Base-by-base conservation (phyloP, 257 asterid species). In the Rauvolfia tetraphylla region DNA sequence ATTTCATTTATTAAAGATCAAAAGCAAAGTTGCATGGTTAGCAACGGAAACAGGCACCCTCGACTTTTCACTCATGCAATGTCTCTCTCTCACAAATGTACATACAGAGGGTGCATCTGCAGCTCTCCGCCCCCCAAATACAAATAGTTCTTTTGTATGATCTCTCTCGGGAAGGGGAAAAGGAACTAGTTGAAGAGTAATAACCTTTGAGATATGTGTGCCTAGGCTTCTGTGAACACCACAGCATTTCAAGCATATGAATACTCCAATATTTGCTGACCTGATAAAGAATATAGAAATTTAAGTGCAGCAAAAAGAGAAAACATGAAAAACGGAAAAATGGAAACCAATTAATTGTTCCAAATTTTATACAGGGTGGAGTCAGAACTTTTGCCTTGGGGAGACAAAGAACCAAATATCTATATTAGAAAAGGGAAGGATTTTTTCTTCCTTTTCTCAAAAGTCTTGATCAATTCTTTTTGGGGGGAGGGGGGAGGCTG, bases 181-280 rank as follows among this genome's bases (percentile, higher is more conserved):
- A 72, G 48, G 49, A 56, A 56, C 70, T 34, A 42, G 22, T 46
- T 69, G 62, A 44, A 70, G 59, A 70, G 76, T 73, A 53, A 39
- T 83, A 80, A 91, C 99, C 95, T 95, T 95, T 9, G 99, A 95
- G 67, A 95, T 84, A 80, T 93, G 97, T 46, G 97, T 85, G 22
- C 98, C 98, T 44, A 95, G 97, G 92, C 97, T 89, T 87, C 98
- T 86, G 89, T 95, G 99, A 65, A 90, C 93, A 54, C 99, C 96
- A 69, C 96, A 95, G 85, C 99, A 95, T 84, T 95, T 95, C 84
- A 95, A 87, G 89, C 99, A 95, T 82, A 95, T 87, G 81, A 95
- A 95, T 25, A 95, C 99, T 70, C 99, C 99, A 61, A 95, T 95
- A 84, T 89, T 95, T 68, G 97, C 93, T 0, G 99, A 95, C 84